Conservation (phyloP, 768 basidiomycete genomes). For the Podaxis pistillaris region DNA sequence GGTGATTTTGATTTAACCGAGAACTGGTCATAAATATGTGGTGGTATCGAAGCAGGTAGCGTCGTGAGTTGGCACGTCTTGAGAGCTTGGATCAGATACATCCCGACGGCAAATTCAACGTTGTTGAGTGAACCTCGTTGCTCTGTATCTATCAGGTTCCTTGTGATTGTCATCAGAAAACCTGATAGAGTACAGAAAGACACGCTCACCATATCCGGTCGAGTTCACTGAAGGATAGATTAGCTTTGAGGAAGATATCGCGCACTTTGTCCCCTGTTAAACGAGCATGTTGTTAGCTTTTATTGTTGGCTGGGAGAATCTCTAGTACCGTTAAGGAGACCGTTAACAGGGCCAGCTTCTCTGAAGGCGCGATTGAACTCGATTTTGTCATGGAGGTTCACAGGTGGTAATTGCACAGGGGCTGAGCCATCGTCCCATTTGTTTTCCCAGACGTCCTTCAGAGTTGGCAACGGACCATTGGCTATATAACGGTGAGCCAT, state of each 20-base stretch:
- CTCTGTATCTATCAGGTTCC: conserved; percentile 63
- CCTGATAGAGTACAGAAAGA: background rate
- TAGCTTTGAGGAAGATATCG: conserved; percentile 62
- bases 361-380: conserved; percentile 55
- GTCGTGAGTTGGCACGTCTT: conserved; percentile 30
- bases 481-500: background rate
- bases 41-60: conserved; percentile 32
- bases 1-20: conserved; percentile 10
- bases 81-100: conserved; percentile 57
- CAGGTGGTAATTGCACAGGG: conserved; percentile 32
- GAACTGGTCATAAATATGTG: conserved; percentile 30
- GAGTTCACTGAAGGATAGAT: conserved; percentile 56
- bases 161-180: conserved; percentile 20
- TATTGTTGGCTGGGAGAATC: background rate
- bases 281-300: background rate
- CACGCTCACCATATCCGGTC: conserved; percentile 56
- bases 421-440: conserved; percentile 7
- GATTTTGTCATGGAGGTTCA: conserved; percentile 41
- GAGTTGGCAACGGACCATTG: conserved; percentile 14
- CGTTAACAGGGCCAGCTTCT: conserved; percentile 47
- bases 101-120: conserved; percentile 67
- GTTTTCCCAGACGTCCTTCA: conserved; percentile 15
- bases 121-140: conserved; percentile 59
- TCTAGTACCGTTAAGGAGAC: conserved; percentile 49
- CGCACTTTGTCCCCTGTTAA: conserved; percentile 54